These are phyloP conservation scores for Fragaria ananassa DNA, from an alignment of 306 rosid species.

Conservation along the genomic window DNA sequence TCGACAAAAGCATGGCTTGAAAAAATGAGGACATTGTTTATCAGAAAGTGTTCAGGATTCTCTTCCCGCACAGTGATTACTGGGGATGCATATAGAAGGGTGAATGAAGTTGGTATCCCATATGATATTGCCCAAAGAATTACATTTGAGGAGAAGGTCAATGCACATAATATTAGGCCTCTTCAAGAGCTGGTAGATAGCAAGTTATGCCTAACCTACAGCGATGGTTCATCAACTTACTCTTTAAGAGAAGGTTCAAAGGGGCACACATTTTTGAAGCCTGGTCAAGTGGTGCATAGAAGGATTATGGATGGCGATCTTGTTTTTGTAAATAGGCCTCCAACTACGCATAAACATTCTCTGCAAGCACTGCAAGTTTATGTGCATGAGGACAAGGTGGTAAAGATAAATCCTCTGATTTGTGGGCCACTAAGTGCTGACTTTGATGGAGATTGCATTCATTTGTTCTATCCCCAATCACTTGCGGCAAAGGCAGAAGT, in stretches of 20 bases:
- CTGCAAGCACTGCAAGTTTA: slow-evolving; percentile 84
- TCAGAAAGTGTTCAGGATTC: slow-evolving; percentile 95
- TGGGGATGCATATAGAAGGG: slow-evolving; percentile 78
- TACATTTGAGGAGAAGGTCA: slow-evolving; percentile 90
- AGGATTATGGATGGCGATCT: slow-evolving; percentile 94
- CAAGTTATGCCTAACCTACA: slow-evolving; percentile 65
- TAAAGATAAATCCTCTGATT: slow-evolving; percentile 88
- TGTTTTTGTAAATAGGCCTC: slow-evolving; percentile 89
- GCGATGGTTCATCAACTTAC: slow-evolving; percentile 70
- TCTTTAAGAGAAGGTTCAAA: slow-evolving; percentile 90
- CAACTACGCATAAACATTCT: slow-evolving; percentile 92
- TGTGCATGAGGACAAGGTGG: slow-evolving; percentile 81
- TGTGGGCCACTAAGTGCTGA: slow-evolving; percentile 95
- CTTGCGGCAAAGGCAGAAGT: slow-evolving; percentile 93
- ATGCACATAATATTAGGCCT: slow-evolving; percentile 51
- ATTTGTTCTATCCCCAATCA: slow-evolving; percentile 88
- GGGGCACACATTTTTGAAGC: slow-evolving; percentile 68
- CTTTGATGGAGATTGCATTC: slow-evolving; percentile 94
- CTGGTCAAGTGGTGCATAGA: slow-evolving; percentile 81
- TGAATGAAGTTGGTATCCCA: slow-evolving; percentile 85
- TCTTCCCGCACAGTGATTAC: slow-evolving; percentile 94
- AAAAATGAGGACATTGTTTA: slow-evolving; percentile 81
- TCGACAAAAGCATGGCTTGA: slow-evolving; percentile 92
- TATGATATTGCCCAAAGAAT: slow-evolving; percentile 76
- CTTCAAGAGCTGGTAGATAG: slow-evolving; percentile 80